Percentiles rank a stretch among this genome's conserved stretches.
Conservation (phyloP, 139 green algal genomes). For the Ettlia oleoabundans region DNA sequence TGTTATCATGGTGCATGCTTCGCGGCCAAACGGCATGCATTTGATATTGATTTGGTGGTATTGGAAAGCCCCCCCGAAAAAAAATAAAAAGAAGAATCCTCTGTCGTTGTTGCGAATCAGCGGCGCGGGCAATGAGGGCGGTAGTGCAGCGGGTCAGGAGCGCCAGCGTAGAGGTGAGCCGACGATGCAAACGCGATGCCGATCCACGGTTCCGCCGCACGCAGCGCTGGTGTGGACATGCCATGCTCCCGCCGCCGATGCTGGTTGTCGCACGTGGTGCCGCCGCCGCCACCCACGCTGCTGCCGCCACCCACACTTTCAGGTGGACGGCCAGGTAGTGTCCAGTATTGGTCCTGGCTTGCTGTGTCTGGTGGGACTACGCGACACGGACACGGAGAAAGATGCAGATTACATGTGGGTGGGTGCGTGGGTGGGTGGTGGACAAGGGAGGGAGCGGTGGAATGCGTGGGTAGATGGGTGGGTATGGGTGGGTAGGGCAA, state of each 20-base stretch:
- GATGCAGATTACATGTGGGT: constrained; percentile 70
- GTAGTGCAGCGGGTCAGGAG: constrained; percentile 48
- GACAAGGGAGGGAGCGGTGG: too few relatives aligned
- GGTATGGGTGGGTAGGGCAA: too few relatives aligned
- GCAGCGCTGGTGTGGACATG: neutral
- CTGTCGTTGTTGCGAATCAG: neutral
- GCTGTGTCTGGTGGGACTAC: constrained; percentile 68
- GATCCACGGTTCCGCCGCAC: neutral
- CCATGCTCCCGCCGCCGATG: too few relatives aligned
- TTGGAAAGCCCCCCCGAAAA: too few relatives aligned
- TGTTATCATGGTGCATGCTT: too few relatives aligned
- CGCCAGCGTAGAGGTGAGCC: constrained; percentile 50
- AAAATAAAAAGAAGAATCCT: too few relatives aligned
- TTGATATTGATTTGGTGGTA: too few relatives aligned
- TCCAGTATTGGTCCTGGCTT: constrained; percentile 63
- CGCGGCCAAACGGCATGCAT: too few relatives aligned
- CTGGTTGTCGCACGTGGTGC: too few relatives aligned
- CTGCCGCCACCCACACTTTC: neutral
- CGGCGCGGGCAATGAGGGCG: constrained; percentile 26
- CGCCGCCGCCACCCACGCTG: too few relatives aligned
- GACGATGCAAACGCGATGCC: neutral
- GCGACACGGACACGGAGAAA: constrained; percentile 48
- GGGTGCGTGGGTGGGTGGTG: neutral
- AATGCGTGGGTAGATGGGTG: too few relatives aligned
- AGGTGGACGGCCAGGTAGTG: constrained; percentile 67